Conservation (phyloP, 495 filamentous ascomycete species). For the Neurospora tetrasperma region DNA sequence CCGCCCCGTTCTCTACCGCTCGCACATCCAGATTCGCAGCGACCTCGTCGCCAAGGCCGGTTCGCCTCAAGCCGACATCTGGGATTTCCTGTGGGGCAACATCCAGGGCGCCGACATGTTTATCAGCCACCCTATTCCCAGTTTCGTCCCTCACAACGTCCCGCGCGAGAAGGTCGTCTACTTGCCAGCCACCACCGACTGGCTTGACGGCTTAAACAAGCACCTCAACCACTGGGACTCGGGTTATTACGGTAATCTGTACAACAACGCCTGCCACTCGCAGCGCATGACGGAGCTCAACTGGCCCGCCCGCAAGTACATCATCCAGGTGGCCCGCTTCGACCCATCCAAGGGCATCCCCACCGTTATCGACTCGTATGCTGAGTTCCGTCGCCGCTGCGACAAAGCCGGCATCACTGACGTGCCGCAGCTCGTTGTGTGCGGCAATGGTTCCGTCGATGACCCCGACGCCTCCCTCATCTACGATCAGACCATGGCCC, state of each 20-base stretch:
- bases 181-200: conserved; percentile 79
- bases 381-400: conserved; percentile 56
- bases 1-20: conserved; percentile 72
- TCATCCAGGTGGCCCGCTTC: conserved; percentile 76
- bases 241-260: conserved; percentile 66
- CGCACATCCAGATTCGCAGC: conserved; percentile 75
- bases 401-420: conserved; percentile 30
- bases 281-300: conserved; percentile 52
- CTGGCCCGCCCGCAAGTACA: conserved; percentile 65
- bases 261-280: conserved; percentile 54
- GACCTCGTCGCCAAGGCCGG: conserved; percentile 55
- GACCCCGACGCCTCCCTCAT: conserved; percentile 71
- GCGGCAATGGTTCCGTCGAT: conserved; percentile 74
- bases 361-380: conserved; percentile 69
- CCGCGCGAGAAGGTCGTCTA: conserved; percentile 59
- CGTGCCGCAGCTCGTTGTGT: conserved; percentile 65
- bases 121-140: conserved; percentile 71
- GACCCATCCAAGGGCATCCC: conserved; percentile 81
- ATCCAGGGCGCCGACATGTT: conserved; percentile 68
- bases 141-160: conserved; percentile 65
- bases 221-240: conserved; percentile 60
- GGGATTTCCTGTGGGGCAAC: conserved; percentile 66
- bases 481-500: conserved; percentile 58
- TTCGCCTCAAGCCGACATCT: conserved; percentile 62
- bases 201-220: conserved; percentile 87